Percentiles rank a stretch among this genome's conserved stretches.
Evolutionary conservation across 1,284 basidiomycete genomes (phyloP).

Genomic region (Mycosarcoma mackinlayi): DNA sequence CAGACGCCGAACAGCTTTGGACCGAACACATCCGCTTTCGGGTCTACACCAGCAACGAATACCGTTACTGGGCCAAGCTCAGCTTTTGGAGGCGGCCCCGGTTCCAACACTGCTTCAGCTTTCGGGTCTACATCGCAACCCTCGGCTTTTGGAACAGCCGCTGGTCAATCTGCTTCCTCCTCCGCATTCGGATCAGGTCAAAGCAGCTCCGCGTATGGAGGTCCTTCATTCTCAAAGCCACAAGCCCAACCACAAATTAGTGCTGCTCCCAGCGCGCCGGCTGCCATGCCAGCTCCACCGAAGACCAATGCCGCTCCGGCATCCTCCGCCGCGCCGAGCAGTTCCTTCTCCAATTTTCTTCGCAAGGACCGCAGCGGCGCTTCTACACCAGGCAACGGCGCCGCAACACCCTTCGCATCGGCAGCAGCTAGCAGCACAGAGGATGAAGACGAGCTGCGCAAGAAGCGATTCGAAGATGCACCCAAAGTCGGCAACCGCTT

Average conservation of each 20-base stretch:
- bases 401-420: background rate
- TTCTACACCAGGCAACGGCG: conserved; percentile 21
- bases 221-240: conserved; percentile 11
- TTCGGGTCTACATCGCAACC: conserved; percentile 11
- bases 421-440: background rate
- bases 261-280: background rate
- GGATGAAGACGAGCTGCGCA: conserved; percentile 50
- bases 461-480: conserved; percentile 51
- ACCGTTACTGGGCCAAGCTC: background rate
- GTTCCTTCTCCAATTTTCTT: conserved; percentile 48
- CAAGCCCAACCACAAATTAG: background rate
- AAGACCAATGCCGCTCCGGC: background rate
- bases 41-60: background rate
- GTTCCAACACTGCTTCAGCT: background rate
- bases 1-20: conserved; percentile 7
- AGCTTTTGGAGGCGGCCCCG: conserved; percentile 8
- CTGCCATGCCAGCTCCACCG: background rate
- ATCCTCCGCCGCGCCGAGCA: conserved; percentile 19
- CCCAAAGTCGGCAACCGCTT: conserved; percentile 53
- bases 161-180: background rate
- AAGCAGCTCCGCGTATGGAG: conserved; percentile 10
- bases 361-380: conserved; percentile 39
- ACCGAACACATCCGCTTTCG: conserved; percentile 22
- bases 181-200: conserved; percentile 18
- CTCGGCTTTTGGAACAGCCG: conserved; percentile 16